Base-by-base conservation (phyloP, 345 rosid species). In the Aquilaria sinensis region DNA sequence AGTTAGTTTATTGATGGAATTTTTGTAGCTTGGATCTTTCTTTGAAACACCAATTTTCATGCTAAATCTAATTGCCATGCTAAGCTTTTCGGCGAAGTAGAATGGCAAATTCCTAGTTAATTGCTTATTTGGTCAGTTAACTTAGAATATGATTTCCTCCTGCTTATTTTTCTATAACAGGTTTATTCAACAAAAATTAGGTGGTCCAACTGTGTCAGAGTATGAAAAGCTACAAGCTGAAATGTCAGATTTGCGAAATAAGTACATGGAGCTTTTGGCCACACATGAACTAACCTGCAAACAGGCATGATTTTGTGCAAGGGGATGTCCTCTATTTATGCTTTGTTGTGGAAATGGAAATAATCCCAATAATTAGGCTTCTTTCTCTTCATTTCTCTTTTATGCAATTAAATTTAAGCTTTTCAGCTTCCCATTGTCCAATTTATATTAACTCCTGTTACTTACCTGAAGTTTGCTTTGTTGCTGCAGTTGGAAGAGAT, bases 191-290 rank as follows among this genome's bases (percentile, higher is more conserved):
- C 85, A 93, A 37, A 88, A 90, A 72, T 73, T 90, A 76, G 94
- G 96, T 9, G 94, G 90, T 70, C 96, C 90, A 37, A 80, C 82
- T 45, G 67, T 78, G 45, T 75, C 89, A 7, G 95, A 93, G 50
- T 86, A 81, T 57, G 89, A 90, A 75, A 93, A 85, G 83, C 81
- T 90, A 66, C 96, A 90, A 75, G 81, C 90, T 32, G 96, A 90
- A 67, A 67, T 81, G 67, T 73, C 92, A 7, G 92, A 88, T 70
- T 67, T 90, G 77, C 90, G 71, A 66, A 72, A 65, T 16, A 86
- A 83, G 77, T 83, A 90, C 61, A 81, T 73, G 69, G 92, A 90
- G 63, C 92, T 90, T 57, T 68, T 82, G 68, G 82, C 79, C 33
- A 70, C 77, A 51, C 90, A 93, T 69, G 85, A 88, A n/a, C 81